These are phyloP conservation scores for Fragaria vesca DNA, from an alignment of 306 rosid species.

Conservation along the genomic window DNA sequence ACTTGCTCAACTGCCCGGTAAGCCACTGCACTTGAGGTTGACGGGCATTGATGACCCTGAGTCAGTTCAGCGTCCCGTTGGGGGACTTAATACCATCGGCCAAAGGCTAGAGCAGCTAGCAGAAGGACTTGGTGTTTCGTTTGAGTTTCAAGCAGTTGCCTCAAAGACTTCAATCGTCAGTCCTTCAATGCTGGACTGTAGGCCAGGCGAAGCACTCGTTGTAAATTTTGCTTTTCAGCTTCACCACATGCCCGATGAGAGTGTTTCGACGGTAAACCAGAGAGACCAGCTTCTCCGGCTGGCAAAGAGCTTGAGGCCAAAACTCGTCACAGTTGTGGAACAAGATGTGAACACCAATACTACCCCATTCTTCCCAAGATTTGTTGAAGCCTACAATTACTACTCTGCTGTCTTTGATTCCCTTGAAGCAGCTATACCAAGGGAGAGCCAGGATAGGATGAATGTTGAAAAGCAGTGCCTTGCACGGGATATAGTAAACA, in stretches of 20 bases:
- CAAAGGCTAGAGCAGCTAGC: conserved; percentile 87
- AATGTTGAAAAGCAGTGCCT: conserved; percentile 94
- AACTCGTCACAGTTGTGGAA: conserved; percentile 86
- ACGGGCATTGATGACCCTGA: conserved; percentile 95
- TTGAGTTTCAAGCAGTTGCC: conserved; percentile 77
- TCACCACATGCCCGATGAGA: conserved; percentile 99
- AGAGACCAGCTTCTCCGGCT: conserved; percentile 89
- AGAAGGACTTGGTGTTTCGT: conserved; percentile 56
- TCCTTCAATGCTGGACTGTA: conserved; percentile 68
- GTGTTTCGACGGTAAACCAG: conserved; percentile 78
- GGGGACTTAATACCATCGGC: conserved; percentile 83
- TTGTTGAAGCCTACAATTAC: conserved; percentile 76
- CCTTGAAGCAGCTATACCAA: conserved; percentile 84
- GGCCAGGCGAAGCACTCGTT: conserved; percentile 77
- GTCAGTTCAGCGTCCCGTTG: conserved; percentile 79
- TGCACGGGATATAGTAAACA: conserved; percentile 89
- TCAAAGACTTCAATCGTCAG: conserved; percentile 61
- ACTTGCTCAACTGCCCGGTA: conserved; percentile 56
- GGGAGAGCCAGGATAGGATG: conserved; percentile 88
- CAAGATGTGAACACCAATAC: conserved; percentile 96
- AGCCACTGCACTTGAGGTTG: conserved; percentile 63
- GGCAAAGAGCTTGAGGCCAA: conserved; percentile 86
- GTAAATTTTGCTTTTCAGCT: conserved; percentile 93
- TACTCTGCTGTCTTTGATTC: conserved; percentile 87
- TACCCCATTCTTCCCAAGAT: conserved; percentile 74